phyloP scores from a whole-genome alignment of 78 protist genomes.

The Capsaspora owczarzaki region DNA sequence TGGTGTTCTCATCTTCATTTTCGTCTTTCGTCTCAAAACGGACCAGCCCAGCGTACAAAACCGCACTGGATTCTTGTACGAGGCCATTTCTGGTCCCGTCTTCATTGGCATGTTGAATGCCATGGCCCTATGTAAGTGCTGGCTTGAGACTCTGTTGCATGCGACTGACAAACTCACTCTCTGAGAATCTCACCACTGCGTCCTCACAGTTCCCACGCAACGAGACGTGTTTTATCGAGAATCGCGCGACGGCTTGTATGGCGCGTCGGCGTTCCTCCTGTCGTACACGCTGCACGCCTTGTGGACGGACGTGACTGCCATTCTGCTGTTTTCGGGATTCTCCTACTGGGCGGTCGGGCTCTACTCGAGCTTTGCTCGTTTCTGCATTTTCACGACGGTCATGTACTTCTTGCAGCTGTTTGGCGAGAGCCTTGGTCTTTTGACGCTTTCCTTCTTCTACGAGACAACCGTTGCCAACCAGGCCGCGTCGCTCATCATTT shows the following conservation, averaged over 20 bases:
- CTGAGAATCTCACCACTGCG: conserved; percentile 12
- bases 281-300: conserved; percentile 9
- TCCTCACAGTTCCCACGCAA: conserved; percentile 7
- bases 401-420: not conserved
- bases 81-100: not conserved
- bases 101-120: conserved; percentile 6
- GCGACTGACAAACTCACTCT: not conserved
- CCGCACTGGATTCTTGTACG: not conserved
- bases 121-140: conserved; percentile 15
- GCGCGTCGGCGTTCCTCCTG: conserved; percentile 2
- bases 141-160: too few relatives aligned
- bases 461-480: not conserved
- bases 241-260: conserved; percentile 22
- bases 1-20: not conserved
- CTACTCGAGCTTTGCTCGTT: not conserved
- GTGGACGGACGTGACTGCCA: not conserved
- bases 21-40: not conserved
- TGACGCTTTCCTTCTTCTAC: not conserved
- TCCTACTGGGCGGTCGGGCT: not conserved
- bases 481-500: not conserved
- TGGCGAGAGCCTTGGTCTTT: not conserved
- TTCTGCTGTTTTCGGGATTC: not conserved
- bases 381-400: not conserved
- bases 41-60: not conserved
- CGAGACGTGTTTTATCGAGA: conserved; percentile 29